Conservation (phyloP, 306 rosid species). For the Lathyrus tuberosus region DNA sequence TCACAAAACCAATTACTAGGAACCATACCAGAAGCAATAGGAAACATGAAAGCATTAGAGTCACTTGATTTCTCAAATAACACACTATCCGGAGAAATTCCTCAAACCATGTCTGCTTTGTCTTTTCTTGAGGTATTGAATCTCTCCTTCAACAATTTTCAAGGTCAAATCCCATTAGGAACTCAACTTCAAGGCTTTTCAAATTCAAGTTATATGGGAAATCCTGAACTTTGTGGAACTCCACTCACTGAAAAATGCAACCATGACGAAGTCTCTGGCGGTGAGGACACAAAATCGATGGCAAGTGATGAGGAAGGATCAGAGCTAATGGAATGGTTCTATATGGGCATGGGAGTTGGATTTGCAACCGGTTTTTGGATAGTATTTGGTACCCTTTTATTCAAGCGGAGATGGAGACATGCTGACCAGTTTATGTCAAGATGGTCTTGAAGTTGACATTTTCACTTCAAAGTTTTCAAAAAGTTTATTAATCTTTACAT, state of each 20-base stretch:
- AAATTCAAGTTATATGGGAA: slow-evolving; percentile 22
- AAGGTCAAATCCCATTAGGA: slow-evolving; percentile 30
- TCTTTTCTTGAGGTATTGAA: slow-evolving; percentile 36
- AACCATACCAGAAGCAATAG: slow-evolving; percentile 10
- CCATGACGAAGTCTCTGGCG: background rate
- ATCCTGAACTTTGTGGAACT: slow-evolving; percentile 32
- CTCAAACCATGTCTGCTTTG: slow-evolving; percentile 24
- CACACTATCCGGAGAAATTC: slow-evolving; percentile 39
- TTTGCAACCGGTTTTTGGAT: background rate
- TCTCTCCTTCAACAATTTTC: slow-evolving; percentile 43
- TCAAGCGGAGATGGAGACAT: slow-evolving; percentile 7
- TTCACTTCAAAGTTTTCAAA: no score
- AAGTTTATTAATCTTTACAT: no score
- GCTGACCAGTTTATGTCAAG: slow-evolving; percentile 13
- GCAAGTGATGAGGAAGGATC: background rate
- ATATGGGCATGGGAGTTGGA: slow-evolving; percentile 4
- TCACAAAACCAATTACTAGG: slow-evolving; percentile 31
- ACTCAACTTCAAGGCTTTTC: slow-evolving; percentile 30
- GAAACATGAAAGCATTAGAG: slow-evolving; percentile 27
- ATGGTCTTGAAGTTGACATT: no score
- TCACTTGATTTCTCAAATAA: slow-evolving; percentile 44
- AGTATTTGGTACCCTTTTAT: slow-evolving; percentile 11
- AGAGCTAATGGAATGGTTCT: background rate
- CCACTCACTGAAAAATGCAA: slow-evolving; percentile 14
- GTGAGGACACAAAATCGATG: background rate